Evolutionary conservation across 768 basidiomycete genomes (phyloP).

Genomic region (Daedaleopsis nitida): DNA sequence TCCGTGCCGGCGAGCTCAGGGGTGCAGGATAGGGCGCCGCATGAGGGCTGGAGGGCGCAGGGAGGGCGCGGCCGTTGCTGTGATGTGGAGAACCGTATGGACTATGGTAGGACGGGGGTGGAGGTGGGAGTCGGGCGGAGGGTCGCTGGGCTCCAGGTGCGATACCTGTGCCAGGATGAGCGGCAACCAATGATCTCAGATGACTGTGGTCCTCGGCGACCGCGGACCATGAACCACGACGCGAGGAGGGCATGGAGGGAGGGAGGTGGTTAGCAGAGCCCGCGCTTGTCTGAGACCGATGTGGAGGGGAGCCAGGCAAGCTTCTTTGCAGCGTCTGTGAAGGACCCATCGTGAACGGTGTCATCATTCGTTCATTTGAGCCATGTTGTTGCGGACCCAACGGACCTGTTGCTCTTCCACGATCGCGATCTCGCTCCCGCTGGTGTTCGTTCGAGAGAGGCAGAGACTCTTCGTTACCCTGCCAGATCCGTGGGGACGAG

Average conservation of each 20-base stretch:
- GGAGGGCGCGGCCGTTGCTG: constrained; percentile 8
- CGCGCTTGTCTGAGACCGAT: not conserved
- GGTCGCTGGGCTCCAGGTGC: constrained; percentile 14
- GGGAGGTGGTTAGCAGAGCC: constrained; percentile 18
- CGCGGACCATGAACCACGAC: constrained; percentile 26
- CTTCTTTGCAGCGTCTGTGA: constrained; percentile 20
- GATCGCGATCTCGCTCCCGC: constrained; percentile 27
- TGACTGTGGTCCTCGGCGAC: constrained; percentile 18
- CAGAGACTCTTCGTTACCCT: constrained; percentile 21
- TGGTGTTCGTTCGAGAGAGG: constrained; percentile 4
- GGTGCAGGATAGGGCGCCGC: constrained; percentile 4
- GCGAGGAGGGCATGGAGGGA: constrained; percentile 23
- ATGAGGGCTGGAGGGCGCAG: constrained; percentile 6
- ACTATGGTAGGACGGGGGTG: constrained; percentile 12
- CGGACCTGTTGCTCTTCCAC: constrained; percentile 20
- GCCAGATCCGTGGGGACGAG: constrained; percentile 21
- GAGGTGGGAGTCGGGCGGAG: constrained; percentile 6
- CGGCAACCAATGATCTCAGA: constrained; percentile 21
- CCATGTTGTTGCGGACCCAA: constrained; percentile 26
- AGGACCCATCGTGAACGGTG: constrained; percentile 32
- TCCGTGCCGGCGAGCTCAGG: constrained; percentile 13
- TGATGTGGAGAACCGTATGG: constrained; percentile 17
- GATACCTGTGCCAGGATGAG: not conserved
- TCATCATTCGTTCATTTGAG: constrained; percentile 32
- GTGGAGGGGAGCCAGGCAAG: constrained; percentile 22